Percentiles rank a stretch among this genome's conserved stretches.
Conservation (phyloP, 2,329 filamentous ascomycete species). For the Penicillium sp. region DNA sequence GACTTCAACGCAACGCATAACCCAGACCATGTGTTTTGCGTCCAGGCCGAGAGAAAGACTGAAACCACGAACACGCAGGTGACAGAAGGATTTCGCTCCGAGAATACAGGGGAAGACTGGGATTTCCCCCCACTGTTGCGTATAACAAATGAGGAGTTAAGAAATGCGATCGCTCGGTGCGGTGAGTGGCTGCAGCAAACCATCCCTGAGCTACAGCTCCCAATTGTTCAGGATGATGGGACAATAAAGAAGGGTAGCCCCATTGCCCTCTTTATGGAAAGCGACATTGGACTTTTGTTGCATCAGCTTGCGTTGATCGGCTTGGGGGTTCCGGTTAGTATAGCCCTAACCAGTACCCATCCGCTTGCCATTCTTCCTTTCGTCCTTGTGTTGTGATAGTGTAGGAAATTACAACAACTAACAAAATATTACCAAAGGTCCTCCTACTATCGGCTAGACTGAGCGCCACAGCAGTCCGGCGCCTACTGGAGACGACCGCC, state of each 20-base stretch:
- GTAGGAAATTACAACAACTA: background rate
- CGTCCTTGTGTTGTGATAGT: too few species aligned
- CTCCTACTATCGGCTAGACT: conserved; percentile 6
- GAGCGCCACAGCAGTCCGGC: background rate
- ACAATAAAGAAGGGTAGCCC: background rate
- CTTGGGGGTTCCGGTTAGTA: conserved; percentile 3
- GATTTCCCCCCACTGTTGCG: background rate
- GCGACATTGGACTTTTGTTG: conserved; percentile 6
- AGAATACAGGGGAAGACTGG: background rate
- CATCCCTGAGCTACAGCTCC: background rate
- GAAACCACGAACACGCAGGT: background rate
- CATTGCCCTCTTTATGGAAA: conserved; percentile 9
- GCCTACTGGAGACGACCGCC: background rate
- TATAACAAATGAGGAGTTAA: background rate
- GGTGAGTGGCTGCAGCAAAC: conserved; percentile 2
- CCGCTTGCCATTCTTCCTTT: too few species aligned
- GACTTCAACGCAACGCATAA: conserved; percentile 6
- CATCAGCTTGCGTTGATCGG: conserved; percentile 8
- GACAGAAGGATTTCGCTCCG: too few species aligned
- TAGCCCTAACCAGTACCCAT: too few species aligned
- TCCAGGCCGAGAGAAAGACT: conserved; percentile 2
- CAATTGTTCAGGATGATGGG: background rate
- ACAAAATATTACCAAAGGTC: background rate
- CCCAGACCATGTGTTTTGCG: conserved; percentile 3
- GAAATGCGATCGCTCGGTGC: background rate